Evolutionary conservation across 2,329 filamentous ascomycete genomes (phyloP), one percentile per base, ranked within the genome.

Genomic region (Purpureocillium lavendulum): DNA sequence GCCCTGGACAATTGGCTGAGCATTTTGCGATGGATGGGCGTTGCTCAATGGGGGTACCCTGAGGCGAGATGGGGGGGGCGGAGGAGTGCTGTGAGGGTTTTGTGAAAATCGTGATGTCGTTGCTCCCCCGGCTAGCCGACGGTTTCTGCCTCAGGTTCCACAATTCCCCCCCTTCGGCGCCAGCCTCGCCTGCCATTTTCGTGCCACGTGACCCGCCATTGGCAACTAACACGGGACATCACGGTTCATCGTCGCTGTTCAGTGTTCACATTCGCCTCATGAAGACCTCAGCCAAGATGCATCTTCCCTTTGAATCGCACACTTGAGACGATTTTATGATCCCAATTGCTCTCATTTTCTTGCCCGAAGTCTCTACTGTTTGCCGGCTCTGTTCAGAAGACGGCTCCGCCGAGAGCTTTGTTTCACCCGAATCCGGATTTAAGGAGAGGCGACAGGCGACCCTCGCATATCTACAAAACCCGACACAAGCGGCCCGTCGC

Each of bases 1-100:
- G 64, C 65, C 65, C 74, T 65, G 56, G 69, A 67, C 46, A 76
- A 59, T 61, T 73, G 70, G 55, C 60, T 61, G 63, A 77, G 65
- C 74, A 78, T 78, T 55, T 65, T 76, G 65, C 49, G 63, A 12
- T 58, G 57, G 50, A 49, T 52, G 55, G 59, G 59, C 50, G 61
- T 62, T 67, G 68, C 64, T 70, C 68, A 67, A 70, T 69, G 64
- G 64, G 54, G 42, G 15, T 18, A 45, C 59, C 51, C 54, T 57
- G 48, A 53, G 56, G 45, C 11, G 29, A 30, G 29, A 44, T 48
- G 47, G 48, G 55, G 53, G 52, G 48, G 49, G 47, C 47, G 46
- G 45, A 49, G 51, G 55, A 53, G n/a, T n/a, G n/a, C 54, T 64
- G 21, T 26, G 61, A 59, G 55, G 61, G 58, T 60, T 66, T 66